Evolutionary conservation across 2,329 filamentous ascomycete species (phyloP).

Genomic region (Colletotrichum noveboracense): DNA sequence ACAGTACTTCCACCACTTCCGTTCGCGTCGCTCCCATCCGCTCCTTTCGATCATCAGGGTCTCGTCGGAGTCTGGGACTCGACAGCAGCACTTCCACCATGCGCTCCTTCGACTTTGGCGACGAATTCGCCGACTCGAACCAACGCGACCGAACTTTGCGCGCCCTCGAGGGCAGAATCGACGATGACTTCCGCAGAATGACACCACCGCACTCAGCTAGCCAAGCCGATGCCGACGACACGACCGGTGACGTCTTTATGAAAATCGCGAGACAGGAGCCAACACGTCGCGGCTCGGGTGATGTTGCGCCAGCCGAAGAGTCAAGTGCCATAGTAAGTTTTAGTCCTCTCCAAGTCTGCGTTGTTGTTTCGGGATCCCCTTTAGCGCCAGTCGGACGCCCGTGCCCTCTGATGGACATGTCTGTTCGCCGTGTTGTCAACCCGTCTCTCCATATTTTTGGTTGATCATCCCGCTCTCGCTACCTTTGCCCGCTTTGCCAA

Average conservation of each 20-base stretch:
- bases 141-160: constrained; percentile 56
- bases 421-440: constrained; percentile 4
- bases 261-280: constrained; percentile 62
- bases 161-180: constrained; percentile 52
- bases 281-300: constrained; percentile 39
- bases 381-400: constrained; percentile 12
- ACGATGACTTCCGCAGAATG: constrained; percentile 41
- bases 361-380: constrained; percentile 18
- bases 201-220: constrained; percentile 45
- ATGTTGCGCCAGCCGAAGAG: constrained; percentile 36
- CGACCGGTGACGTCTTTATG: constrained; percentile 60
- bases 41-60: constrained; percentile 60
- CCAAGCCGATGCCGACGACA: constrained; percentile 53
- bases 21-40: constrained; percentile 59
- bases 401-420: constrained; percentile 12
- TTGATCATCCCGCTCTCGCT: neutral
- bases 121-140: constrained; percentile 46
- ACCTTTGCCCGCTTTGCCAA: neutral
- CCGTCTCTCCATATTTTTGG: constrained; percentile 9
- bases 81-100: constrained; percentile 55
- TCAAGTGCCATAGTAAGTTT: constrained; percentile 53
- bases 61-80: constrained; percentile 57
- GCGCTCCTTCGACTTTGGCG: constrained; percentile 48
- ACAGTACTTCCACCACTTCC: constrained; percentile 32
- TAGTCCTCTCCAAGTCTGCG: constrained; percentile 3